Conservation (phyloP, 139 green algal genomes). For the Micractinium sp. region DNA sequence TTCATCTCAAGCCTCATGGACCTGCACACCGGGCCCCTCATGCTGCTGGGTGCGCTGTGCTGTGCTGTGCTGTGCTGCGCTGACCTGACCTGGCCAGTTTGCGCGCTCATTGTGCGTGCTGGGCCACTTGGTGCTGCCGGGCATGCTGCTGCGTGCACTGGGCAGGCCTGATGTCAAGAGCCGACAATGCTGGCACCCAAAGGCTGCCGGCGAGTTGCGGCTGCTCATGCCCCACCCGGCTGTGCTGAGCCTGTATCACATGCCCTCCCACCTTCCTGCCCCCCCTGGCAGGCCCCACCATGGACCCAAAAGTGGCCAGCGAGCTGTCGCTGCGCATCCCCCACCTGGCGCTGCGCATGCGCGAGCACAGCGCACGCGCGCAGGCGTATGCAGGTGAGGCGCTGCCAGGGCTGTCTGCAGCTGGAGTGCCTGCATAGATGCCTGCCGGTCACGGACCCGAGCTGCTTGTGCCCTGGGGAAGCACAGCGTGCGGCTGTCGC, state of each 20-base stretch:
- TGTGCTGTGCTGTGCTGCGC: background rate
- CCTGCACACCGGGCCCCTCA: conserved; percentile 66
- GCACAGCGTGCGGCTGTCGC: too few relatives aligned
- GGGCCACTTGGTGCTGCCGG: too few relatives aligned
- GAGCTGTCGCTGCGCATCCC: conserved; percentile 78
- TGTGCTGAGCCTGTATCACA: too few relatives aligned
- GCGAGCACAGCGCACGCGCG: conserved; percentile 68
- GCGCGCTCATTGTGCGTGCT: too few relatives aligned
- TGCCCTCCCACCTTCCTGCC: too few relatives aligned
- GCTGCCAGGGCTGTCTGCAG: background rate
- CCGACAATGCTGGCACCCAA: too few relatives aligned
- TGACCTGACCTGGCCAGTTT: background rate
- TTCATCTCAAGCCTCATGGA: conserved; percentile 74
- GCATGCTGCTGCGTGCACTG: too few relatives aligned
- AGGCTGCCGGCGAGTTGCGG: background rate
- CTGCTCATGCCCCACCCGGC: background rate
- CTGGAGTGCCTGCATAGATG: too few relatives aligned
- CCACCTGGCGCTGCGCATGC: conserved; percentile 75
- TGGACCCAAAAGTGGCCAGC: conserved; percentile 76
- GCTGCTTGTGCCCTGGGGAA: background rate
- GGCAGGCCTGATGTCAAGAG: too few relatives aligned
- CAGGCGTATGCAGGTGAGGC: conserved; percentile 12
- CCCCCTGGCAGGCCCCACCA: conserved; percentile 57
- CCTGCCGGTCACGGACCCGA: background rate
- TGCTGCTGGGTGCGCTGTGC: conserved; percentile 62